Evolutionary conservation across 2,329 filamentous ascomycete species (phyloP), one percentile per base, ranked within the genome.

Genomic region (Orbilia brochopaga): DNA sequence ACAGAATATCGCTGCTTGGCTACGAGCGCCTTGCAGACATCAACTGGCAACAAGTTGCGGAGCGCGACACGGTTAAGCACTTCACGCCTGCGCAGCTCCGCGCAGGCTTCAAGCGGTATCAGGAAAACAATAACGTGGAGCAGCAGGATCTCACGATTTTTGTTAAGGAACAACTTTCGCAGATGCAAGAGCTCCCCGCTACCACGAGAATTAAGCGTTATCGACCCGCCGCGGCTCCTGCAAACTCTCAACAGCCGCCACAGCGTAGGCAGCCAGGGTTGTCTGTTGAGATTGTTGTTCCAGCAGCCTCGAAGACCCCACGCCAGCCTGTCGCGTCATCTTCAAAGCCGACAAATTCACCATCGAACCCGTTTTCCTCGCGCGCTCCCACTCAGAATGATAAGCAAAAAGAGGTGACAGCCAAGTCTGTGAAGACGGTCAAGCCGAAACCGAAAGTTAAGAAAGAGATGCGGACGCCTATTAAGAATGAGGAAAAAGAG

Each of bases 21-120:
- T 72, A 72, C 17, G 56, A 65, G 15, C 50, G 50, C 7, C 60
- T 65, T 0, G 67, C 54, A 1, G 56, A 55, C 11, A 58, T 72
- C 17, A 55, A 72, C 42, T 72, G 67, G 67, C 55, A 72, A 24
- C 65, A 72, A 21, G 60, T 72, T 8, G 30, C 67, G 23, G 23
- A 48, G 10, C 40, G 52, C 7, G 67, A 72, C 52, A 23, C 37
- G 6, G 30, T 72, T 1, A 72, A 61, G 42, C 55, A 72, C 35
- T 72, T 72, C 32, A 65, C 55, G 11, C 17, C 60, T 3, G 67
- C 64, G 17, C 60, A 72, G 27, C 56, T 72, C 32, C 64, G 64
- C 40, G 60, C 54, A 10, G 60, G 67, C 13, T 72, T 72, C 40
- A 48, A 65, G 44, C 30, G 27, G 3, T 61, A 72, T 23, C 60